phyloP scores from a whole-genome alignment of 495 filamentous ascomycete genomes.

The Bombardia bombarda region DNA sequence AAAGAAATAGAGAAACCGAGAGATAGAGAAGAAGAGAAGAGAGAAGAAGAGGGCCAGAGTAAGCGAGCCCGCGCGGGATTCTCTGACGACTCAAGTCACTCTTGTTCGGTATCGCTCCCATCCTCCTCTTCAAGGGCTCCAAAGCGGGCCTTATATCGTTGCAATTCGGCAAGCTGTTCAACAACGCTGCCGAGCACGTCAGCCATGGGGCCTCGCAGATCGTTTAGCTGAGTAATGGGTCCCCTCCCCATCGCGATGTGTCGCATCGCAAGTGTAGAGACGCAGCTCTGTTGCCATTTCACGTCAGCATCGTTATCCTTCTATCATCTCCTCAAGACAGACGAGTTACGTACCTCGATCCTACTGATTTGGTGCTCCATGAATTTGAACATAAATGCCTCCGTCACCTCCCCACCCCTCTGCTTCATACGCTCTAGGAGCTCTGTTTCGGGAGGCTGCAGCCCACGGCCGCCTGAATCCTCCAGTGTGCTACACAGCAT shows the following conservation, averaged over 20 bases:
- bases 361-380: constrained; percentile 90
- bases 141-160: constrained; percentile 39
- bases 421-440: constrained; percentile 77
- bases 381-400: constrained; percentile 75
- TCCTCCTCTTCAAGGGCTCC: constrained; percentile 25
- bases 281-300: constrained; percentile 47
- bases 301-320: too few relatives aligned
- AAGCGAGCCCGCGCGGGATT: too few relatives aligned
- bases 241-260: constrained; percentile 48
- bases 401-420: constrained; percentile 77
- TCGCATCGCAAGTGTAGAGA: constrained; percentile 58
- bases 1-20: background rate
- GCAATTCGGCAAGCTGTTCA: constrained; percentile 37
- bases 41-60: too few relatives aligned
- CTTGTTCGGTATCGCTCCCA: constrained; percentile 24
- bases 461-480: constrained; percentile 42
- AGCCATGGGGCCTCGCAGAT: constrained; percentile 44
- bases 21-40: background rate
- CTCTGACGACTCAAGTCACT: constrained; percentile 8
- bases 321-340: too few relatives aligned
- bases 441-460: constrained; percentile 70
- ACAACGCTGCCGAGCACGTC: constrained; percentile 32
- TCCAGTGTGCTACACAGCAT: constrained; percentile 85
- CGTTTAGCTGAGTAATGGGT: constrained; percentile 28
- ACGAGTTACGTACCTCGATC: constrained; percentile 78